Conservation (phyloP, 768 basidiomycete genomes). For the Hysterangium stoloniferum region DNA sequence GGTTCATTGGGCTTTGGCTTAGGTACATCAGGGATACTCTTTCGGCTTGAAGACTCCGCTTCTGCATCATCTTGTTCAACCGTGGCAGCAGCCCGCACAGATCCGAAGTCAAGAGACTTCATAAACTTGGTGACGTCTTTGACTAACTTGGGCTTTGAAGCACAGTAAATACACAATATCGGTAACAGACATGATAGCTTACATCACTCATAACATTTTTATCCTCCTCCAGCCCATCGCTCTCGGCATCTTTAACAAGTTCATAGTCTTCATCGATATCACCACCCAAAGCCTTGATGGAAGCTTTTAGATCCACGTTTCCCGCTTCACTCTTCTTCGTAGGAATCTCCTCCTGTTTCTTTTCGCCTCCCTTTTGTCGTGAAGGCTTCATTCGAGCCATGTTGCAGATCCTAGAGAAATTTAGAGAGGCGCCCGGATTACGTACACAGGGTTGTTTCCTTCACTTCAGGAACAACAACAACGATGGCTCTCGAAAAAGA, state of each 20-base stretch:
- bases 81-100: constrained; percentile 5
- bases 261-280: constrained; percentile 37
- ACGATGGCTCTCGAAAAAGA: constrained; percentile 46
- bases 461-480: background rate
- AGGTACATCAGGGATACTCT: background rate
- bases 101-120: constrained; percentile 24
- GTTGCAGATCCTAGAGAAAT: background rate
- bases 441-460: background rate
- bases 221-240: constrained; percentile 20
- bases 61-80: constrained; percentile 14
- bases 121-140: constrained; percentile 42
- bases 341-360: background rate
- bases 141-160: constrained; percentile 30
- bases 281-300: constrained; percentile 38
- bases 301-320: constrained; percentile 24
- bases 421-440: constrained; percentile 6
- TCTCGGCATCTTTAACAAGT: constrained; percentile 32
- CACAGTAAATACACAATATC: background rate
- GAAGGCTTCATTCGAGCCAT: constrained; percentile 1
- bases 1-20: constrained; percentile 3
- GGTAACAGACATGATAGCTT: constrained; percentile 12
- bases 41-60: constrained; percentile 13
- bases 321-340: constrained; percentile 13
- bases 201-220: background rate
- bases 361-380: background rate